Evolutionary conservation across 2,329 filamentous ascomycete species (phyloP), one percentile per base, ranked within the genome.

Genomic region (Sporothrix mexicana): DNA sequence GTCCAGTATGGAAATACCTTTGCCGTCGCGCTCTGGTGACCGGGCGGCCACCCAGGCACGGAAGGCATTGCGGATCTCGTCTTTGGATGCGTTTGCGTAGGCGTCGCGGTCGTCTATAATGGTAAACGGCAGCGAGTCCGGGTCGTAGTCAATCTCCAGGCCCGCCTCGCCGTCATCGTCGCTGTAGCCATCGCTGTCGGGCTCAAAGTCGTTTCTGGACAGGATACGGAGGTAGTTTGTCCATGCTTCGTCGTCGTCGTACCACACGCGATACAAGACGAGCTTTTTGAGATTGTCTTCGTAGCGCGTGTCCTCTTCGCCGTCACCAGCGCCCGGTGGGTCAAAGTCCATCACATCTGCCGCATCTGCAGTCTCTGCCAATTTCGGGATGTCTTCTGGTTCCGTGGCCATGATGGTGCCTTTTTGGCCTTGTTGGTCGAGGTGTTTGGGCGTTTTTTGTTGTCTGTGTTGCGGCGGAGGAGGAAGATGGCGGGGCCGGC

Each of bases 21-120:
- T 47, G 4, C 45, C 45, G 8, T 47, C 45, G 45, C 45, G 45
- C n/a, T 1, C 51, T 7, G n/a, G n/a, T 9, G 51, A 23, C 6
- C n/a, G 51, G 51, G 51, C 51, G 51, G n/a, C 51, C n/a, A 55
- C 51, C 51, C 51, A 55, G 51, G 51, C 51, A 9, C 51, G 51
- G 17, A 55, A 55, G 3, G n/a, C 51, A 20, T 9, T 55, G 17
- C n/a, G 51, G 51, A 55, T 23, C n/a, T n/a, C 51, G 51, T 55
- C n/a, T 20, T 23, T 55, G n/a, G n/a, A 20, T n/a, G 51, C 51
- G 51, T 20, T 20, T 7, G 17, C 51, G n/a, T 55, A 23, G n/a
- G 51, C 51, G 1, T 9, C 10, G 51, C n/a, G 51, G 51, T 55
- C 51, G 51, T 55, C n/a, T n/a, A 55, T 55, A n/a, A 55, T 55